Evolutionary conservation across 2,329 filamentous ascomycete species (phyloP).

Genomic region (Penicillium sp.): DNA sequence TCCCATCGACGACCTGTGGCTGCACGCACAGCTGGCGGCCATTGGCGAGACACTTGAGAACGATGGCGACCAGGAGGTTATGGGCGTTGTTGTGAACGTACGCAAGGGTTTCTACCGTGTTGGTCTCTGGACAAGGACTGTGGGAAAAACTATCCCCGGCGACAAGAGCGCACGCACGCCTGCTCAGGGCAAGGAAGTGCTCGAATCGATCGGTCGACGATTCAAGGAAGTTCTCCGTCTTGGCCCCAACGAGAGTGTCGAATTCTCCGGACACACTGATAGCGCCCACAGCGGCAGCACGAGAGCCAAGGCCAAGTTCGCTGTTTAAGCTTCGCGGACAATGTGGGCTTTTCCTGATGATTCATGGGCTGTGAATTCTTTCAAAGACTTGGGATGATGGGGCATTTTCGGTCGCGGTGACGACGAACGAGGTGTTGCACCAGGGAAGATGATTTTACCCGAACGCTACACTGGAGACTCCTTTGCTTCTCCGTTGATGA

Average conservation of each 20-base stretch:
- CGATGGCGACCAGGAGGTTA: constrained; percentile 91
- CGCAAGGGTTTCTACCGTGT: constrained; percentile 98
- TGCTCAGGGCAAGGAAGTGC: constrained; percentile 84
- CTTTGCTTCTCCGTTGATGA: constrained; percentile 34
- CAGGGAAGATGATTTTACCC: constrained; percentile 14
- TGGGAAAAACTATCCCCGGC: constrained; percentile 79
- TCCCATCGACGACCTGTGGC: constrained; percentile 94
- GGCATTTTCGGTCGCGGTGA: constrained; percentile 24
- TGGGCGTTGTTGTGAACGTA: constrained; percentile 99
- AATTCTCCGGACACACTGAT: constrained; percentile 97
- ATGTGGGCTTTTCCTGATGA: constrained; percentile 23
- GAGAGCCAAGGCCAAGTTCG: constrained; percentile 92
- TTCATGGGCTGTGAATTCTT: constrained; percentile 23
- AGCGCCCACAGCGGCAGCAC: constrained; percentile 91
- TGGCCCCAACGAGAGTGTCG: constrained; percentile 75
- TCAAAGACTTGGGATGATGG: constrained; percentile 24
- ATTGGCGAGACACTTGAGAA: constrained; percentile 98
- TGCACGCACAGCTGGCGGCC: constrained; percentile 93
- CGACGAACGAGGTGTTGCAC: constrained; percentile 24
- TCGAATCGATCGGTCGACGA: constrained; percentile 80
- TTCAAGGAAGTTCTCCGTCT: constrained; percentile 94
- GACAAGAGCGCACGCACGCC: constrained; percentile 74
- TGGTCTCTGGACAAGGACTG: constrained; percentile 94
- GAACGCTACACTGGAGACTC: constrained; percentile 18
- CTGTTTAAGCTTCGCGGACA: constrained; percentile 62